Evolutionary conservation across 257 asterid genomes (phyloP), one percentile per base, ranked within the genome.

Genomic region (Scutellaria minor): DNA sequence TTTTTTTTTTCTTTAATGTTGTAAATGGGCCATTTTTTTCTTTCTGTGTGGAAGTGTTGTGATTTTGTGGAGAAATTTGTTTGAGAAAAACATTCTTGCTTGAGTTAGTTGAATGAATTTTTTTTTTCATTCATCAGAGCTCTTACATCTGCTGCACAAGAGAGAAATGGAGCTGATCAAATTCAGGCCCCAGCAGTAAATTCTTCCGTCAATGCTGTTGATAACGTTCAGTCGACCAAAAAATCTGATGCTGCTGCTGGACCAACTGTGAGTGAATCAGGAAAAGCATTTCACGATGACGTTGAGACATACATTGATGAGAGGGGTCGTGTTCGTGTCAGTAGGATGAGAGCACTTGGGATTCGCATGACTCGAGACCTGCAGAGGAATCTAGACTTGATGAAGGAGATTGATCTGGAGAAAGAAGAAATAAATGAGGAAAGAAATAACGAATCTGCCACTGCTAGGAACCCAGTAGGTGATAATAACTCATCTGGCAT

Each of bases 311-410:
- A 95, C 82, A 61, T 83, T 78, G 98, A 95, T 68, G 99, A 88
- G 81, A 88, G 92, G 76, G 99, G 99, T 40, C 90, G 91, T 48
- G 35, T 83, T 60, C 88, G 98, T 58, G 84, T 94, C 77, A 94
- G 97, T 80, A 87, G 88, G 79, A 79, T 85, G 55, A 92, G 96
- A 79, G 99, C 98, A 64, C 83, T 92, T 80, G 99, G 99, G 74
- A 86, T 95, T 66, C 93, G 92, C 42, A 95, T 95, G 99, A 92
- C 99, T 60, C 92, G 98, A 18, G 99, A 92, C 84, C 68, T 95
- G 58, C 98, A 95, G 70, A 90, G 98, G 84, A 95, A 95, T 81
- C 82, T 95, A 72, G 98, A 92, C 82, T 77, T 95, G 81, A 95
- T 92, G 90, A 95, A 86, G 84, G 96, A 88, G 84, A 82, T 82